A percentile compares a stretch with the other conserved stretches of the same genome.
Evolutionary conservation across 2,329 filamentous ascomycete species (phyloP).

Genomic region (Neonectria neomacrospora): DNA sequence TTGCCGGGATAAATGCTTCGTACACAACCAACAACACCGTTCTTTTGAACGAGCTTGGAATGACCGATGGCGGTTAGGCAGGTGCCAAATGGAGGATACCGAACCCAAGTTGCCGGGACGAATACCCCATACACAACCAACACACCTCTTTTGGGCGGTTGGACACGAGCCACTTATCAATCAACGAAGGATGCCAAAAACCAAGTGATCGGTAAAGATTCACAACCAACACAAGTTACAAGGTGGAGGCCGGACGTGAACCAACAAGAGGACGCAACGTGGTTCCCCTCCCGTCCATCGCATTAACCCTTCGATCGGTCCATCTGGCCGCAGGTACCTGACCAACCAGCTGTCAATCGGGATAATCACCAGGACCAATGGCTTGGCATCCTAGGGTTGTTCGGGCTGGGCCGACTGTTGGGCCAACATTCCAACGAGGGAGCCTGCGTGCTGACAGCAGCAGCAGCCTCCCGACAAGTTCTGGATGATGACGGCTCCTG

Average conservation of each 20-base stretch:
- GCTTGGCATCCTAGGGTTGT: constrained; percentile 13
- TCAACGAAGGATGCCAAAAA: background rate
- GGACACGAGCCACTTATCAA: background rate
- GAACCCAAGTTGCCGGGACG: too few relatives aligned
- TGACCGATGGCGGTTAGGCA: too few relatives aligned
- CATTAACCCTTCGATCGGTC: constrained; percentile 21
- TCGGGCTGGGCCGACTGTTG: constrained; percentile 6
- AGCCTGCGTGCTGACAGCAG: background rate
- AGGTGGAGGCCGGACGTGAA: constrained; percentile 5
- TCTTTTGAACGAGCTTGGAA: too few relatives aligned
- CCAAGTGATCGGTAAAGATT: background rate
- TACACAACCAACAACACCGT: too few relatives aligned
- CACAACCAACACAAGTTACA: background rate
- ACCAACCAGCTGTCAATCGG: constrained; percentile 15
- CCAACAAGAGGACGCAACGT: constrained; percentile 34
- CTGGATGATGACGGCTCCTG: background rate
- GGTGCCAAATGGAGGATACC: too few relatives aligned
- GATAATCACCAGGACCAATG: constrained; percentile 15
- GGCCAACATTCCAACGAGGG: constrained; percentile 11
- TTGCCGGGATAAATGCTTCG: background rate
- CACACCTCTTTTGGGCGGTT: background rate
- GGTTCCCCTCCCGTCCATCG: constrained; percentile 9
- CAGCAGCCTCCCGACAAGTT: background rate
- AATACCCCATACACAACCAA: background rate
- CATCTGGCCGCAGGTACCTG: constrained; percentile 17